Evolutionary conservation across 306 rosid species (phyloP).

Genomic region (Cucurbita pepo): DNA sequence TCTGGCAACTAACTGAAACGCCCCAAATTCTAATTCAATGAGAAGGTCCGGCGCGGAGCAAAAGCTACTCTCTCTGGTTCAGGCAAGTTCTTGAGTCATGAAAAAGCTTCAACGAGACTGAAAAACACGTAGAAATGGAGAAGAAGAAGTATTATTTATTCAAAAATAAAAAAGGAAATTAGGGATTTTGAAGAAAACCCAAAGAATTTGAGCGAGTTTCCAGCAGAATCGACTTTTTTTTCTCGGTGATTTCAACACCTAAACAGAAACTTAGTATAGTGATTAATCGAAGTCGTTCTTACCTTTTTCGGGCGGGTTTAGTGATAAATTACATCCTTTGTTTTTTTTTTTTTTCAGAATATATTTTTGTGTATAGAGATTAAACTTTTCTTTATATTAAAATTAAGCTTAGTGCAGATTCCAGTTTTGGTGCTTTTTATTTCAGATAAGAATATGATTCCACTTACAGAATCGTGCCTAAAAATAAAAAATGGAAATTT

Average conservation of each 20-base stretch:
- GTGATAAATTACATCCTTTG: too few species aligned
- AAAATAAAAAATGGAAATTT: neutral
- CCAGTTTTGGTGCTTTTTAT: neutral
- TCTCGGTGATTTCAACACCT: slow-evolving; percentile 2
- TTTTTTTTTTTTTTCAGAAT: neutral
- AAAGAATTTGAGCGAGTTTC: slow-evolving; percentile 1
- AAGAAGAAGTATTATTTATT: neutral
- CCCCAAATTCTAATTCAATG: neutral
- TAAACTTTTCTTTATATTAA: neutral
- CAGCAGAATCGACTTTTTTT: neutral
- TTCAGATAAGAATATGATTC: neutral
- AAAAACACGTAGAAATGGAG: neutral
- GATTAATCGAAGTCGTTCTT: neutral
- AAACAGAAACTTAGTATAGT: neutral
- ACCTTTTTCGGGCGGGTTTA: neutral
- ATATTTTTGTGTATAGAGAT: neutral
- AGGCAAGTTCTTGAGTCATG: neutral
- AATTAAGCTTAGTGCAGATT: neutral
- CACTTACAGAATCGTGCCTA: neutral
- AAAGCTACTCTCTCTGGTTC: neutral
- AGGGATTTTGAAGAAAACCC: neutral
- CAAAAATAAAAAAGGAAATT: neutral
- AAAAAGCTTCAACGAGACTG: neutral
- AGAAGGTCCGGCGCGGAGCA: neutral
- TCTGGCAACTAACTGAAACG: slow-evolving; percentile 1